Base-by-base conservation (phyloP, 768 basidiomycete species). In the Amanita rubescens region DNA sequence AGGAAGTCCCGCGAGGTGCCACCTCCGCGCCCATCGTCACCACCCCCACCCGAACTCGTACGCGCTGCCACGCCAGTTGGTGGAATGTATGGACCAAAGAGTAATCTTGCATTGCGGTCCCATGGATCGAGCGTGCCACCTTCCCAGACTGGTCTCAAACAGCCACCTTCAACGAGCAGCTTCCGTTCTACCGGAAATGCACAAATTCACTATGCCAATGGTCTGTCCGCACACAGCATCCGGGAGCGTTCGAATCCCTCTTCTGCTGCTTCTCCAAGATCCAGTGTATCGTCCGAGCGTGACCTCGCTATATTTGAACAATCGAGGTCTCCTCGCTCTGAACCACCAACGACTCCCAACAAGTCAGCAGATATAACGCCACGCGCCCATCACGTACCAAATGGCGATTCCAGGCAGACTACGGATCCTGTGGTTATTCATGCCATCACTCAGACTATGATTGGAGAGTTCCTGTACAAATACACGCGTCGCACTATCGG, bases 371-470 rank as follows among this genome's bases (percentile, higher is more conserved):
- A 77, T 60, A 65, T 68, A 33, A 74, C 75, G 0, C 69, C 74
- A 32, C 68, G 72, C 8, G 68, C 69, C 10, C 64, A 69, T 49
- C 55, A 60, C 38, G 66, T 61, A 24, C 69, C 66, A 32, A 49
- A 49, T n/a, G 25, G 35, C 14, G 45, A 7, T n/a, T 22, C 15
- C 32, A 45, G 22, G 12, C 76, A 74, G 42, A 71, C 84, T 17
- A 96, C 95, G 24, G 95, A 99, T 63, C 94, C 94, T 3, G 71
- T 76, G 2, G 72, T 96, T 62, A 96, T 98, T 59, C 95, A 97
- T 65, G 88, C 94, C 1, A 97, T 98, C 60, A 99, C 96, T 14
- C 95, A 98, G 75, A 96, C 94, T 20, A 99, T 99, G 96, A 98
- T 98, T 59, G 95, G 96, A 47, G 95, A 98, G 75, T 97, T 94